Conservation (phyloP, 257 asterid species). For the Handroanthus guayacan region DNA sequence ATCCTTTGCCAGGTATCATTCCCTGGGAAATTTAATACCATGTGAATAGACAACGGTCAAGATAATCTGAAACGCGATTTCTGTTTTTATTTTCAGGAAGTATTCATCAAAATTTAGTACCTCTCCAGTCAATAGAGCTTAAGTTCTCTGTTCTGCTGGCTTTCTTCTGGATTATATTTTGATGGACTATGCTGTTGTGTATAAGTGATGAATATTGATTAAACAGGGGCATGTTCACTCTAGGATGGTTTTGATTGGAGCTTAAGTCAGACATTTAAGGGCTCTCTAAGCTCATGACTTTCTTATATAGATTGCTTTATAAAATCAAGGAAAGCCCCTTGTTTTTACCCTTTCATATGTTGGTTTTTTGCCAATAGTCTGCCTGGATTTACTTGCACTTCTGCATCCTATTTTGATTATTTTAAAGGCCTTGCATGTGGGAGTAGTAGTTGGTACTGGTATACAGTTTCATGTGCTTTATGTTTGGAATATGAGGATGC, state of each 20-base stretch:
- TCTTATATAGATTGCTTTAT: not conserved
- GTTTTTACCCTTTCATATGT: not conserved
- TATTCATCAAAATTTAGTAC: not conserved
- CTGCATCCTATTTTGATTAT: not conserved
- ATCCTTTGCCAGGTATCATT: not conserved
- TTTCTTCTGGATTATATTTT: not conserved
- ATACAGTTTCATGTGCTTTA: not conserved
- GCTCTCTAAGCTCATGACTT: not conserved
- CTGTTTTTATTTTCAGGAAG: not conserved
- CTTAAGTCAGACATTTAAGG: not conserved
- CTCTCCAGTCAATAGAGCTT: not conserved
- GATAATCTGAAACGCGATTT: not conserved
- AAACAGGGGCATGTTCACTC: not conserved
- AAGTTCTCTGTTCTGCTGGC: not conserved
- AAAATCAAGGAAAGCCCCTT: not conserved
- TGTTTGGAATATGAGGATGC: not conserved
- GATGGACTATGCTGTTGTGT: not conserved
- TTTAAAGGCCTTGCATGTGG: not conserved
- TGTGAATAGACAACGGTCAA: not conserved
- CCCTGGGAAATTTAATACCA: not conserved
- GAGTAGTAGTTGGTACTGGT: not conserved
- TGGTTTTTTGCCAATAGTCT: not conserved
- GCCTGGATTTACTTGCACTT: not conserved
- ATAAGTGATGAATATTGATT: not conserved
- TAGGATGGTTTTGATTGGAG: not conserved